Evolutionary conservation across 2,329 filamentous ascomycete species (phyloP).

Genomic region (Trichothecium sympodiale): DNA sequence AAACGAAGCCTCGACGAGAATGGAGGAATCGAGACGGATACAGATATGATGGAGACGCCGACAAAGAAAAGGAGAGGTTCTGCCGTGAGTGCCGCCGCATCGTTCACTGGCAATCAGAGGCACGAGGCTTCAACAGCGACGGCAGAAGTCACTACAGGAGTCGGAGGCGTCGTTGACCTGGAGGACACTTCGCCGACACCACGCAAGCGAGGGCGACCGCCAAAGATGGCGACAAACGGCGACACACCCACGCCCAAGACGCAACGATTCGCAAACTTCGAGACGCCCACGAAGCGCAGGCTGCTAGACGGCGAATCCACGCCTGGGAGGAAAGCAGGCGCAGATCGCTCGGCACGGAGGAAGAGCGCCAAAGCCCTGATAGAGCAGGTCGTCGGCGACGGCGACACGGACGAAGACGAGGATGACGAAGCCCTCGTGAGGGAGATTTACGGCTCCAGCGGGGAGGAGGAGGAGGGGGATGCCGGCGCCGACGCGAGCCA

Average conservation of each 20-base stretch:
- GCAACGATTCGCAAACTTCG: slow-evolving; percentile 17
- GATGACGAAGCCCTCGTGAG: slow-evolving; percentile 58
- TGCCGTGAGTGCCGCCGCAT: too few relatives aligned
- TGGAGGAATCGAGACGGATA: too few relatives aligned
- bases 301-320: slow-evolving; percentile 30
- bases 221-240: slow-evolving; percentile 15
- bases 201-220: slow-evolving; percentile 20
- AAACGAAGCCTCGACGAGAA: too few relatives aligned
- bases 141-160: too few relatives aligned
- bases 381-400: slow-evolving; percentile 54
- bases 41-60: too few relatives aligned
- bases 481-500: slow-evolving; percentile 14
- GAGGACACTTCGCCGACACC: slow-evolving; percentile 15
- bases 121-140: too few relatives aligned
- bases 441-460: slow-evolving; percentile 53
- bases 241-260: slow-evolving; percentile 26
- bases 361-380: slow-evolving; percentile 75
- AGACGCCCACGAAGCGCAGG: slow-evolving; percentile 27
- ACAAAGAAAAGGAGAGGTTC: too few relatives aligned
- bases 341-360: slow-evolving; percentile 74
- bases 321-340: slow-evolving; percentile 52
- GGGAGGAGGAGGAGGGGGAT: slow-evolving; percentile 34
- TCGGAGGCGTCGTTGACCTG: too few relatives aligned
- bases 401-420: slow-evolving; percentile 59
- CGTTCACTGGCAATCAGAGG: too few relatives aligned